A percentile compares a stretch with the other conserved stretches of the same genome.
Evolutionary conservation across 2,329 filamentous ascomycete species (phyloP).

Genomic region (Botrytis pseudocinerea): DNA sequence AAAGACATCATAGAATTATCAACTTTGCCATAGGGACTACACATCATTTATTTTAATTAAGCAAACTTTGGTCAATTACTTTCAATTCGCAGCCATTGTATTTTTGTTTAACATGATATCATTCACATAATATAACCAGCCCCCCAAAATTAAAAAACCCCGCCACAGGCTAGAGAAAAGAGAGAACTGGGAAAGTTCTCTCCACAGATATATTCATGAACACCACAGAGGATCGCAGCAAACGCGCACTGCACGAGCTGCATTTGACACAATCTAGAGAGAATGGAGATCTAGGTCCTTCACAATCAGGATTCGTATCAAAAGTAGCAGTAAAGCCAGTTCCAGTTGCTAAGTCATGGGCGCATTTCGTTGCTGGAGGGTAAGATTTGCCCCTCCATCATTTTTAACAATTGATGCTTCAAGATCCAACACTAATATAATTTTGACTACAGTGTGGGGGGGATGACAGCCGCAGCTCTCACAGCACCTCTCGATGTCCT

Average conservation of each 20-base stretch:
- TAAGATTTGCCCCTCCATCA: conserved; percentile 48
- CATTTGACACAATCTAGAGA: conserved; percentile 53
- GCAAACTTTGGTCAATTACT: conserved; percentile 16
- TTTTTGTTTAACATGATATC: conserved; percentile 10
- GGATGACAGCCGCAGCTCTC: conserved; percentile 89
- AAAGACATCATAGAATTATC: conserved; percentile 10
- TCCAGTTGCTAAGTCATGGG: conserved; percentile 76
- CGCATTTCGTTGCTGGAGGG: conserved; percentile 90
- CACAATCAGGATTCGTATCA: conserved; percentile 43
- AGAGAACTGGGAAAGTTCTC: conserved; percentile 21
- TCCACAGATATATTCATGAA: conserved; percentile 36
- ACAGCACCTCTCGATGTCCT: conserved; percentile 92
- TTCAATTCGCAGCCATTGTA: not conserved
- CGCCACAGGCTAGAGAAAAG: not conserved
- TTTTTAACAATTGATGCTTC: not conserved
- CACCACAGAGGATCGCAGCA: conserved; percentile 30
- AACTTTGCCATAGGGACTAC: not conserved
- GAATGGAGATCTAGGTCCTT: conserved; percentile 56
- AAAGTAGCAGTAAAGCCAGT: conserved; percentile 42
- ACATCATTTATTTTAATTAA: not conserved
- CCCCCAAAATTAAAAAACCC: not conserved
- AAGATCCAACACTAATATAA: conserved; percentile 20
- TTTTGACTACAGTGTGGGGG: conserved; percentile 63
- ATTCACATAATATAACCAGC: conserved; percentile 16
- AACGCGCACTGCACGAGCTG: conserved; percentile 26